These are phyloP conservation scores for Beta vulgaris DNA, from an alignment of 148 eudicot species.

Conservation along the genomic window DNA sequence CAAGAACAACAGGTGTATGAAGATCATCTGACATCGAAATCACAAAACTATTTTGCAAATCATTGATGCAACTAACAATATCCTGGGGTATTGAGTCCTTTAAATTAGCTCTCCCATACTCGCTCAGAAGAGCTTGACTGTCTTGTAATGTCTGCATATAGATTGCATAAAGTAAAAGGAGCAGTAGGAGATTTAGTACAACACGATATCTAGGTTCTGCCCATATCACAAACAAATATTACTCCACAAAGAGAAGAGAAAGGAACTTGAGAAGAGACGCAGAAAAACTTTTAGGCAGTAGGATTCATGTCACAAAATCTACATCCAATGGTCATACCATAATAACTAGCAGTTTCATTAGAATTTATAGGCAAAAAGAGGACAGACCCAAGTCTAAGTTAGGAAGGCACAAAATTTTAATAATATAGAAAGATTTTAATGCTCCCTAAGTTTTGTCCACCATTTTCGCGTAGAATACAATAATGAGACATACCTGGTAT, in stretches of 20 bases:
- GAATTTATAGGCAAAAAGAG: background rate
- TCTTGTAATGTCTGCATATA: constrained; percentile 69
- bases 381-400: background rate
- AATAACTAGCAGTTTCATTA: background rate
- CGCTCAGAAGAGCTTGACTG: constrained; percentile 49
- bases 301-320: background rate
- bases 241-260: background rate
- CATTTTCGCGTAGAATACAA: background rate
- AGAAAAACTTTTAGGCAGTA: background rate
- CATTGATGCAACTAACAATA: constrained; percentile 49
- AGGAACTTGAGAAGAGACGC: background rate
- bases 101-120: constrained; percentile 39
- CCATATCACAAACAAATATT: background rate
- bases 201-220: background rate
- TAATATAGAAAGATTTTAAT: background rate
- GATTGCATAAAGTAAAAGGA: constrained; percentile 1
- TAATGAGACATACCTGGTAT: constrained; percentile 58
- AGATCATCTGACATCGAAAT: constrained; percentile 83
- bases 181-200: background rate
- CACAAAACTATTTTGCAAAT: constrained; percentile 52
- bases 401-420: background rate
- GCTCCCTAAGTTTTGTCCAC: background rate
- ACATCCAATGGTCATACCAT: background rate
- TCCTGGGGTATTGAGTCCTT: constrained; percentile 50
- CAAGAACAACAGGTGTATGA: constrained; percentile 68